These are phyloP conservation scores for Fusarium illudens DNA, from an alignment of 2,329 filamentous ascomycete species.

Conservation along the genomic window DNA sequence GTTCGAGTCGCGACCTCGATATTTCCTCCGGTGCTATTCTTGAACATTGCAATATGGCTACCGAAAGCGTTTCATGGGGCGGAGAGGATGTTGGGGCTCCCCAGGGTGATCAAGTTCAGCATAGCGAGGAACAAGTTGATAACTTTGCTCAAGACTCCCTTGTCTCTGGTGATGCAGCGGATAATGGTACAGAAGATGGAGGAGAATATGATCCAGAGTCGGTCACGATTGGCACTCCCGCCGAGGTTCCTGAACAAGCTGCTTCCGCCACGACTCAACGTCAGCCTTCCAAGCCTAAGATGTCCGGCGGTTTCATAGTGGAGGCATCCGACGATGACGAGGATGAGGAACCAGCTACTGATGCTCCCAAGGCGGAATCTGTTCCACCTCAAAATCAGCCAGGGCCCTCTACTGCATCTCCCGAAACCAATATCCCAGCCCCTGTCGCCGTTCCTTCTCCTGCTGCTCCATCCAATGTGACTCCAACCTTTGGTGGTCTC, in stretches of 20 bases:
- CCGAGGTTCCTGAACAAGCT: slow-evolving; percentile 48
- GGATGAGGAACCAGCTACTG: slow-evolving; percentile 52
- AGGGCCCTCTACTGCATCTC: slow-evolving; percentile 27
- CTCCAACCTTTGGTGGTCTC: slow-evolving; percentile 54
- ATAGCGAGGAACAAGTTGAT: slow-evolving; percentile 65
- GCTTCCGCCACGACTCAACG: slow-evolving; percentile 43
- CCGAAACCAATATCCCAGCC: slow-evolving; percentile 35
- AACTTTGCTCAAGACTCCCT: slow-evolving; percentile 57
- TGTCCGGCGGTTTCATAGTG: slow-evolving; percentile 67
- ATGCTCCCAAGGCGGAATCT: slow-evolving; percentile 22
- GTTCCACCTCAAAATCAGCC: slow-evolving; percentile 23
- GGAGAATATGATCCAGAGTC: slow-evolving; percentile 68
- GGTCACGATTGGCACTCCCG: slow-evolving; percentile 54
- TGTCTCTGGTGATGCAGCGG: slow-evolving; percentile 59
- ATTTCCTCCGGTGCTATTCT: slow-evolving; percentile 1
- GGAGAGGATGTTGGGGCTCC: slow-evolving; percentile 63
- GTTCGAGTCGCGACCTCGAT: slow-evolving; percentile 15
- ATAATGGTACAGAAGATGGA: slow-evolving; percentile 60
- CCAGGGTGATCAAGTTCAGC: slow-evolving; percentile 64
- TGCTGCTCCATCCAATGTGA: slow-evolving; percentile 44
- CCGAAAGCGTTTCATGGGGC: slow-evolving; percentile 58
- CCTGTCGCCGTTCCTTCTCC: slow-evolving; percentile 24
- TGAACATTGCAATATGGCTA: slow-evolving; percentile 46
- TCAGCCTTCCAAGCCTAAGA: slow-evolving; percentile 62
- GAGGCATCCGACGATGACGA: slow-evolving; percentile 69